phyloP scores from a whole-genome alignment of 192 early-diverging fungal species.

The Linnemannia exigua region DNA sequence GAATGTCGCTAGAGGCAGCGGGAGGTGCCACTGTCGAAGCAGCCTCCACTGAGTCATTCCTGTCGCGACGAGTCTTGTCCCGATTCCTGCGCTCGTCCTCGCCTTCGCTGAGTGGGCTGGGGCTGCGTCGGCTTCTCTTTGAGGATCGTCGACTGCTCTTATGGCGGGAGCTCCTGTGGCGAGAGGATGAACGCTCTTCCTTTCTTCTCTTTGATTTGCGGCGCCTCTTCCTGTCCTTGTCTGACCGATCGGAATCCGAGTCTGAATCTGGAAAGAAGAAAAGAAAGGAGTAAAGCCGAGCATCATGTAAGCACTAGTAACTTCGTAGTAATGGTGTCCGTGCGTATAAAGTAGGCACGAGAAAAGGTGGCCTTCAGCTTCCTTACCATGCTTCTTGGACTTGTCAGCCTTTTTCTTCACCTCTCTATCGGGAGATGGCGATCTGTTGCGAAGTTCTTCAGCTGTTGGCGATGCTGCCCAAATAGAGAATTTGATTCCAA shows the following conservation, averaged over 20 bases:
- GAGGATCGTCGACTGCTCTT: slow-evolving; percentile 25
- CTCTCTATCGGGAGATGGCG: slow-evolving; percentile 35
- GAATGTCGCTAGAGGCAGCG: neutral
- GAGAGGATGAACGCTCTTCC: slow-evolving; percentile 39
- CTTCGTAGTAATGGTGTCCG: neutral
- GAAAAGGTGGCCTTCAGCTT: neutral
- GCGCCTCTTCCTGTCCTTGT: slow-evolving; percentile 18
- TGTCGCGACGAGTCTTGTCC: neutral
- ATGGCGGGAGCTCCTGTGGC: slow-evolving; percentile 25
- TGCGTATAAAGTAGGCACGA: neutral
- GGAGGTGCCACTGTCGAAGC: neutral
- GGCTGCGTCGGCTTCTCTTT: slow-evolving; percentile 17
- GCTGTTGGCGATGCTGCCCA: slow-evolving; percentile 71
- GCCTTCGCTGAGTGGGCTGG: slow-evolving; percentile 22
- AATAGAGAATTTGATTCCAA: slow-evolving; percentile 61
- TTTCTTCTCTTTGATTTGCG: slow-evolving; percentile 38
- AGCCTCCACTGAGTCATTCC: neutral
- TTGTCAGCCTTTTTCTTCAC: slow-evolving; percentile 40
- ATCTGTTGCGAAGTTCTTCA: slow-evolving; percentile 62
- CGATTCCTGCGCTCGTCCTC: slow-evolving; percentile 27
- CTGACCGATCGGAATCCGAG: slow-evolving; percentile 45
- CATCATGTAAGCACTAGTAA: neutral
- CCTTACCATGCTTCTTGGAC: slow-evolving; percentile 32
- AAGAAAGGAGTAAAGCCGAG: slow-evolving; percentile 16
- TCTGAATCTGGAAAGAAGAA: too few species aligned